phyloP scores from a whole-genome alignment of 163 green algal genomes.

The Coccomyxa subellipsoidea region DNA sequence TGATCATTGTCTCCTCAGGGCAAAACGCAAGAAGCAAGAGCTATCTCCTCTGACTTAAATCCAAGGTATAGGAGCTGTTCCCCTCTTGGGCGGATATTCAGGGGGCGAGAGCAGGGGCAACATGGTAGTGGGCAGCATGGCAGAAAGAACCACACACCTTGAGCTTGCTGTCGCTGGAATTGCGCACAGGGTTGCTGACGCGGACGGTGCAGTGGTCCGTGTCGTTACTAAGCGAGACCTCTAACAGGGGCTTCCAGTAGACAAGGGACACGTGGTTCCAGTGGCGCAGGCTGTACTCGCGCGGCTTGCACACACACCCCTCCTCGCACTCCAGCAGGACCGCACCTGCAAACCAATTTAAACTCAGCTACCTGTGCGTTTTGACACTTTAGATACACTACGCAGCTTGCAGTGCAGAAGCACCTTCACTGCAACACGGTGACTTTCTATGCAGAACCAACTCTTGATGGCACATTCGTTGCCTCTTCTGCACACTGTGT shows the following conservation, averaged over 20 bases:
- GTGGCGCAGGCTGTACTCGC: conserved; percentile 4
- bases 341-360: not conserved
- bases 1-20: no score
- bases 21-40: no score
- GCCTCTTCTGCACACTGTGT: no score
- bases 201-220: not conserved
- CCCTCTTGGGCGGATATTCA: not conserved
- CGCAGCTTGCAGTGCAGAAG: no score
- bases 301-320: not conserved
- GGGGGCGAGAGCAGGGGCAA: not conserved
- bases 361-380: no score
- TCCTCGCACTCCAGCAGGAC: conserved; percentile 1
- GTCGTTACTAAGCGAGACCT: not conserved
- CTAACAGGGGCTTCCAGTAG: conserved; percentile 1
- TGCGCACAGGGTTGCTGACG: not conserved
- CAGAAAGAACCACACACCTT: no score
- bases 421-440: no score
- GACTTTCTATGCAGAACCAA: no score
- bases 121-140: not conserved
- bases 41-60: no score
- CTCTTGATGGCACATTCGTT: no score
- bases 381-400: no score
- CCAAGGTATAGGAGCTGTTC: no score
- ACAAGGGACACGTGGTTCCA: conserved; percentile 4
- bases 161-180: not conserved